phyloP scores from a whole-genome alignment of 768 basidiomycete species.

The Rubroboletus pulcherrimus region DNA sequence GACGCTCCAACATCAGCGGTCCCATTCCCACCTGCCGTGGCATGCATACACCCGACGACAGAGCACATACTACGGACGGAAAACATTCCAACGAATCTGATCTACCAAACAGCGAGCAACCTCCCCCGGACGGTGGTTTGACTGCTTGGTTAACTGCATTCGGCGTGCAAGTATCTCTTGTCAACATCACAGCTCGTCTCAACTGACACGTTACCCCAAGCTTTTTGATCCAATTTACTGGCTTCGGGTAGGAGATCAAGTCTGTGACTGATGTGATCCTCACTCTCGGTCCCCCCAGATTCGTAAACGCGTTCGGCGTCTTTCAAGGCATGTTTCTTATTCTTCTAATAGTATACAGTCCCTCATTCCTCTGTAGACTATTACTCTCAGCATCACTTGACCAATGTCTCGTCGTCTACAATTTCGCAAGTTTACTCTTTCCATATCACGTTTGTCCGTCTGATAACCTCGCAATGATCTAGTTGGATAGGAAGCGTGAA shows the following conservation, averaged over 20 bases:
- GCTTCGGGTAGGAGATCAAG: conserved; percentile 30
- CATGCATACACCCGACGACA: too few relatives aligned
- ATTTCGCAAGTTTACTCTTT: conserved; percentile 30
- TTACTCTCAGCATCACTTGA: conserved; percentile 36
- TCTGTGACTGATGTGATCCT: not conserved
- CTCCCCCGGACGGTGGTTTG: conserved; percentile 23
- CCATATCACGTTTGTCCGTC: not conserved
- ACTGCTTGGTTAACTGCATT: conserved; percentile 23
- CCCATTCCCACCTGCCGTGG: too few relatives aligned
- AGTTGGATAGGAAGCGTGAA: conserved; percentile 51
- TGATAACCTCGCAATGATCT: not conserved
- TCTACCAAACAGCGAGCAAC: too few relatives aligned
- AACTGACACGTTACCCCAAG: conserved; percentile 16
- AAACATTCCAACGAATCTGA: too few relatives aligned
- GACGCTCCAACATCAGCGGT: too few relatives aligned
- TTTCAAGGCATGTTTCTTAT: conserved; percentile 32
- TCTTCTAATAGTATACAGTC: not conserved
- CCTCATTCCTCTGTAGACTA: conserved; percentile 30
- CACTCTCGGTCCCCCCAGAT: conserved; percentile 16
- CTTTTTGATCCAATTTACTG: conserved; percentile 35
- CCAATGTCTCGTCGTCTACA: conserved; percentile 33
- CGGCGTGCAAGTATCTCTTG: conserved; percentile 20
- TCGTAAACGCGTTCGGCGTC: conserved; percentile 37
- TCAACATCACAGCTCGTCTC: not conserved
- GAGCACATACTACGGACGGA: too few relatives aligned